Evolutionary conservation across 78 protist species (phyloP).

Genomic region (Goniomonas avonlea): DNA sequence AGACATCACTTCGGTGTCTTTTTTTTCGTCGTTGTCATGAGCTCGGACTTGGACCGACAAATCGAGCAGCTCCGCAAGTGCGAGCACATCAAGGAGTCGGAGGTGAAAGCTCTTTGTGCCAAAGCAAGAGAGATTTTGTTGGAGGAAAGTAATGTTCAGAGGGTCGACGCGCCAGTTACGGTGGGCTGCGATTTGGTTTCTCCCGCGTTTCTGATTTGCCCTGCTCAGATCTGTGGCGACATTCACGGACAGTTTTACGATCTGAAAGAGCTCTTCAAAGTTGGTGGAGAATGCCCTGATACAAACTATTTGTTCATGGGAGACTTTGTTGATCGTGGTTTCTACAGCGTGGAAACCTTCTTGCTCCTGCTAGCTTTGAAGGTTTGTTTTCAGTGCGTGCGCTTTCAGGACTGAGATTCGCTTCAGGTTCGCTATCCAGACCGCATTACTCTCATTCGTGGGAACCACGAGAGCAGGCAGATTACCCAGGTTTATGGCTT

Average conservation of each 20-base stretch:
- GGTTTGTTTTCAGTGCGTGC: too few relatives aligned
- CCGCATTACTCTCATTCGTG: slow-evolving; percentile 93
- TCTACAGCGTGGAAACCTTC: slow-evolving; percentile 92
- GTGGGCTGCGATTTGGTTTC: too few relatives aligned
- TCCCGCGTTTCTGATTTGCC: too few relatives aligned
- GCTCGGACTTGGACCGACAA: slow-evolving; percentile 12
- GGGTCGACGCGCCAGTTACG: slow-evolving; percentile 93
- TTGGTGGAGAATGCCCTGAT: slow-evolving; percentile 92
- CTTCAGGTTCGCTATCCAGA: slow-evolving; percentile 94
- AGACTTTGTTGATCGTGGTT: slow-evolving; percentile 99
- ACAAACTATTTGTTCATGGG: slow-evolving; percentile 97
- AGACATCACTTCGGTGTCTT: too few relatives aligned
- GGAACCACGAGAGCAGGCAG: slow-evolving; percentile 99
- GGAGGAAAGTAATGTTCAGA: slow-evolving; percentile 94
- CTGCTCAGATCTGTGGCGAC: slow-evolving; percentile 99
- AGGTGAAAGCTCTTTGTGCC: slow-evolving; percentile 71
- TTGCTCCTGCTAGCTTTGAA: slow-evolving; percentile 91
- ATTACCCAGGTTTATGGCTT: slow-evolving; percentile 99
- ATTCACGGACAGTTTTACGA: slow-evolving; percentile 99
- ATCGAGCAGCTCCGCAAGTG: slow-evolving; percentile 3
- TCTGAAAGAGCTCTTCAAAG: slow-evolving; percentile 88
- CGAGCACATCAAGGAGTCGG: slow-evolving; percentile 20
- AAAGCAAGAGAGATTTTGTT: slow-evolving; percentile 94
- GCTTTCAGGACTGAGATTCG: too few relatives aligned
- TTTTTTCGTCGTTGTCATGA: too few relatives aligned